These are phyloP conservation scores for Vaccinium darrowii DNA, from an alignment of 148 eudicot species.

Conservation along the genomic window DNA sequence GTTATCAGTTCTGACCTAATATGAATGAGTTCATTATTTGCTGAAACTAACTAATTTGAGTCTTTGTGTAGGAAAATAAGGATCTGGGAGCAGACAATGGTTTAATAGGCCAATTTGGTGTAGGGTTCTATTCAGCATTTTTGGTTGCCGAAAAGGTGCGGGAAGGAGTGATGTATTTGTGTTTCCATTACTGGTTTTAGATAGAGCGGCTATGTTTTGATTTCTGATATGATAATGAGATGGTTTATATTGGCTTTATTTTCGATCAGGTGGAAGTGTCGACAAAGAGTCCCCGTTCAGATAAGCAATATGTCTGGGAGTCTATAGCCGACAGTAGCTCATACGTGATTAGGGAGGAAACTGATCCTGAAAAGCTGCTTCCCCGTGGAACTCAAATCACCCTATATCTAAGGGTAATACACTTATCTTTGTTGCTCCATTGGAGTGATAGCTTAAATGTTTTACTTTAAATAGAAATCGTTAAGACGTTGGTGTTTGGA, in stretches of 20 bases:
- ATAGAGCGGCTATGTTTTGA: neutral
- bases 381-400: conserved; percentile 89
- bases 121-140: conserved; percentile 98
- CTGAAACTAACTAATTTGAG: conserved; percentile 15
- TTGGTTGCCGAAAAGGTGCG: conserved; percentile 89
- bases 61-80: conserved; percentile 66
- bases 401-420: conserved; percentile 69
- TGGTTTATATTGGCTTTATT: neutral
- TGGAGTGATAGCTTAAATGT: neutral
- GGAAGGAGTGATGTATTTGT: neutral
- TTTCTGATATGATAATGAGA: neutral
- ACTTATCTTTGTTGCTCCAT: neutral
- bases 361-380: conserved; percentile 76
- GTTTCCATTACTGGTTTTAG: neutral
- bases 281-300: conserved; percentile 92
- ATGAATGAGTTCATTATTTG: conserved; percentile 4
- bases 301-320: conserved; percentile 93
- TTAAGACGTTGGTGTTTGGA: neutral
- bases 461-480: neutral
- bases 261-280: conserved; percentile 73
- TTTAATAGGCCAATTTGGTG: conserved; percentile 99
- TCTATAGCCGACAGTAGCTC: conserved; percentile 89
- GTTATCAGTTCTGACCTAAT: neutral
- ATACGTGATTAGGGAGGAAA: conserved; percentile 81
- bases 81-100: conserved; percentile 86